These are phyloP conservation scores for Gastrodia elata DNA, from an alignment of 106 monocot species.

Conservation along the genomic window DNA sequence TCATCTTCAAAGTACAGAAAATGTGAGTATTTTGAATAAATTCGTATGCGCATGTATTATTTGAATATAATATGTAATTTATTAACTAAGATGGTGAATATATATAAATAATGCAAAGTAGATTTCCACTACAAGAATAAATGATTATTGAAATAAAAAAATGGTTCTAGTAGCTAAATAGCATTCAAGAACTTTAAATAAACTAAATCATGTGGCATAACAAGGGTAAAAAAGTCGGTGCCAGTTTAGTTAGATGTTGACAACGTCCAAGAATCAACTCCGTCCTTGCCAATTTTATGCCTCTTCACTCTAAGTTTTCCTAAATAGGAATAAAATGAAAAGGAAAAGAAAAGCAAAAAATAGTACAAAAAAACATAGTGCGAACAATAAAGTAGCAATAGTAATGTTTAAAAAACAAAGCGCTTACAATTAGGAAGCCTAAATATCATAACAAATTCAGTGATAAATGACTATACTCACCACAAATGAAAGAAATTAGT, in stretches of 20 bases:
- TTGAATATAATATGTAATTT: too few relatives aligned
- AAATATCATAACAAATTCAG: background rate
- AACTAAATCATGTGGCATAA: background rate
- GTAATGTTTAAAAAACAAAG: background rate
- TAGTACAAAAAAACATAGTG: background rate
- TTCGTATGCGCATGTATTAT: too few relatives aligned
- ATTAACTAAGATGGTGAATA: too few relatives aligned
- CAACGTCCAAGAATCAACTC: too few relatives aligned
- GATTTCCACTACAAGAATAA: background rate
- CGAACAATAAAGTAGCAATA: background rate
- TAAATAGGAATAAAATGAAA: background rate
- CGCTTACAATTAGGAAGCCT: background rate
- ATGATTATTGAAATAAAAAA: background rate
- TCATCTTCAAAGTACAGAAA: too few relatives aligned
- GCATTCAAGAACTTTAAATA: background rate
- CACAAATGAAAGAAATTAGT: background rate
- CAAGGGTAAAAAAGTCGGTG: too few relatives aligned
- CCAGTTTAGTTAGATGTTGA: too few relatives aligned
- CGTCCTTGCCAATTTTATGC: too few relatives aligned
- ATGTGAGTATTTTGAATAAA: too few relatives aligned
- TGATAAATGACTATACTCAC: too few relatives aligned
- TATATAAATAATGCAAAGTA: background rate
- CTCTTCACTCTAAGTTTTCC: too few relatives aligned
- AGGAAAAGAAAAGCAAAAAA: background rate
- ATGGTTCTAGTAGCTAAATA: background rate